Evolutionary conservation across 2,329 filamentous ascomycete genomes (phyloP).

Genomic region (Talaromyces sp.): DNA sequence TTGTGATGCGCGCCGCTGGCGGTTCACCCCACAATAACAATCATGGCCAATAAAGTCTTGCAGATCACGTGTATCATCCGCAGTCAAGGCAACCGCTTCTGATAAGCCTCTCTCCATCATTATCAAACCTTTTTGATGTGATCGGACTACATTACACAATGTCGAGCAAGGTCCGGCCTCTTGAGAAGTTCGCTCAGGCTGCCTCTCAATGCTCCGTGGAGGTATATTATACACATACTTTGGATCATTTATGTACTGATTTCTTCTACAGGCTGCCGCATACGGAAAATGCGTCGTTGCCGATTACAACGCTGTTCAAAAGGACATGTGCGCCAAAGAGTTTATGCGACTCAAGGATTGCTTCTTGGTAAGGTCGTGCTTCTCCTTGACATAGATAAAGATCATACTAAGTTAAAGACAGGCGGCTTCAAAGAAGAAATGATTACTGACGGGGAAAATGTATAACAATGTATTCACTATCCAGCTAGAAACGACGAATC

Average conservation of each 20-base stretch:
- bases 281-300: slow-evolving; percentile 90
- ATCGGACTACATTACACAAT: slow-evolving; percentile 29
- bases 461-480: slow-evolving; percentile 5
- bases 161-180: slow-evolving; percentile 55
- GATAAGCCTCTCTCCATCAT: neutral
- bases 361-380: slow-evolving; percentile 62
- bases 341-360: slow-evolving; percentile 85
- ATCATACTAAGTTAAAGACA: slow-evolving; percentile 26
- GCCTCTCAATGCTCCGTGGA: slow-evolving; percentile 64
- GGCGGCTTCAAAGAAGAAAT: slow-evolving; percentile 53
- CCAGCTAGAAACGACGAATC: slow-evolving; percentile 7
- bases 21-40: neutral
- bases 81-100: neutral
- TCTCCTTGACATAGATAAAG: neutral
- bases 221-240: slow-evolving; percentile 40
- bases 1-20: neutral
- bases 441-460: slow-evolving; percentile 5
- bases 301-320: slow-evolving; percentile 85
- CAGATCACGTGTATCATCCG: neutral
- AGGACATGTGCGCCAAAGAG: slow-evolving; percentile 83
- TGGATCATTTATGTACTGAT: neutral
- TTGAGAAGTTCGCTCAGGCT: slow-evolving; percentile 66
- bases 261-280: slow-evolving; percentile 62
- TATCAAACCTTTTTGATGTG: neutral
- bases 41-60: neutral